Conservation (phyloP, 352 stramenopile genomes). For the Phytophthora europaea region DNA sequence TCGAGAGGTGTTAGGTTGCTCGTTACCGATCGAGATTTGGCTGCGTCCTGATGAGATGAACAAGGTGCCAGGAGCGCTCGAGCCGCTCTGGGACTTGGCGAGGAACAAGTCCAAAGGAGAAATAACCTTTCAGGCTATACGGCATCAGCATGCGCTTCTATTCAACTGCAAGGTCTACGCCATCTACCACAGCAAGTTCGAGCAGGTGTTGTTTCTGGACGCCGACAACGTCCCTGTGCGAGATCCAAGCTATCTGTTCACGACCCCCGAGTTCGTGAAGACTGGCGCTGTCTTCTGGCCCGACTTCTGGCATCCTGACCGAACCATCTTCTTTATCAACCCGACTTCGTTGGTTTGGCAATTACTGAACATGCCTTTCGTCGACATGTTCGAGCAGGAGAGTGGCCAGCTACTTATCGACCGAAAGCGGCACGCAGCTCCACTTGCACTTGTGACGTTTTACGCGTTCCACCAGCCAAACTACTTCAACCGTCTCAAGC, state of each 20-base stretch:
- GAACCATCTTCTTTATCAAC: constrained; percentile 33
- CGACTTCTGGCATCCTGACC: constrained; percentile 32
- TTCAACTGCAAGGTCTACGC: constrained; percentile 65
- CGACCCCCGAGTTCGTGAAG: constrained; percentile 22
- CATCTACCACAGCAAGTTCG: constrained; percentile 53
- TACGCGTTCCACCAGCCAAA: constrained; percentile 54
- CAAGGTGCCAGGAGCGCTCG: constrained; percentile 19
- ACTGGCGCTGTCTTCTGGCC: constrained; percentile 36
- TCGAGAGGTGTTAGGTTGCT: constrained; percentile 41
- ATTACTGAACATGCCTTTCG: constrained; percentile 51
- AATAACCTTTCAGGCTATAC: constrained; percentile 39
- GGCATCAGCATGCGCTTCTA: constrained; percentile 27
- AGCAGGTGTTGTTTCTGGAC: constrained; percentile 63
- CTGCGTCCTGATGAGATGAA: constrained; percentile 49
- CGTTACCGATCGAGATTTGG: constrained; percentile 67
- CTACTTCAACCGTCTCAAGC: constrained; percentile 42
- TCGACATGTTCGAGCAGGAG: constrained; percentile 78
- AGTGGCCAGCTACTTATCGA: constrained; percentile 66
- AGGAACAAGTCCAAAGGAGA: constrained; percentile 21
- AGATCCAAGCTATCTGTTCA: constrained; percentile 65
- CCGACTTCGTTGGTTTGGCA: constrained; percentile 47
- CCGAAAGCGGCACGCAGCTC: constrained; percentile 36
- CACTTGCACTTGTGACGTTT: constrained; percentile 44
- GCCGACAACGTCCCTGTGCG: constrained; percentile 59
- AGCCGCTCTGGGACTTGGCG: constrained; percentile 30